phyloP scores from a whole-genome alignment of 2,329 filamentous ascomycete species.

The Dactylellina cionopaga region DNA sequence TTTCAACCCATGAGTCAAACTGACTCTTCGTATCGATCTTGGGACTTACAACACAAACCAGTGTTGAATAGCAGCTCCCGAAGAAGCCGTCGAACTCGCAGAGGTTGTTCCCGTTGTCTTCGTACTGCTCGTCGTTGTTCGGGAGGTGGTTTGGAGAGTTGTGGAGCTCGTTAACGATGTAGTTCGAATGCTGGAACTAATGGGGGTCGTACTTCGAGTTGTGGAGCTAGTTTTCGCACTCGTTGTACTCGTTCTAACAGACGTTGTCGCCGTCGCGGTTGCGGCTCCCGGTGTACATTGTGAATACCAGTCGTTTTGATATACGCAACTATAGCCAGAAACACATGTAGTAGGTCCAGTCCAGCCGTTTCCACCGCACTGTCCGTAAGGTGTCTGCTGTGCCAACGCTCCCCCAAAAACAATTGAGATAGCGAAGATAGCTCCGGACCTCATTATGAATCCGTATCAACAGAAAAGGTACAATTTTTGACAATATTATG shows the following conservation, averaged over 20 bases:
- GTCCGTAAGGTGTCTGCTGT: conserved; percentile 37
- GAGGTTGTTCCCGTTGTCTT: conserved; percentile 8
- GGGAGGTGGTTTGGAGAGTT: background rate
- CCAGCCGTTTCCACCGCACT: conserved; percentile 51
- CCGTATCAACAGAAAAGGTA: no score
- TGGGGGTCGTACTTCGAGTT: background rate
- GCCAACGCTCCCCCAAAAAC: background rate
- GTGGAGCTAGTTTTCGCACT: background rate
- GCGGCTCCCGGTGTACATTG: conserved; percentile 24
- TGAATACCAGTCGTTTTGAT: conserved; percentile 49
- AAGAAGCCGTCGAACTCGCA: conserved; percentile 4
- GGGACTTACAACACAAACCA: conserved; percentile 45
- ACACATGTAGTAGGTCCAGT: conserved; percentile 44
- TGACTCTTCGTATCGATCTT: no score
- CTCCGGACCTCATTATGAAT: no score
- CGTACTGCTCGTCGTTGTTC: background rate
- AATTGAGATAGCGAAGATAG: background rate
- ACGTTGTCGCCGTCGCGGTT: background rate
- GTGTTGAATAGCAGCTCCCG: conserved; percentile 16
- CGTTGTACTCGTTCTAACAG: background rate
- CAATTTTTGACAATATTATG: background rate
- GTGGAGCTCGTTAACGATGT: background rate
- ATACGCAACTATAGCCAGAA: conserved; percentile 32
- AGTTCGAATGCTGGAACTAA: background rate
- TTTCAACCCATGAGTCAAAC: background rate